These are phyloP conservation scores for Ilyonectria destructans DNA, from an alignment of 2,329 filamentous ascomycete species.

Conservation along the genomic window DNA sequence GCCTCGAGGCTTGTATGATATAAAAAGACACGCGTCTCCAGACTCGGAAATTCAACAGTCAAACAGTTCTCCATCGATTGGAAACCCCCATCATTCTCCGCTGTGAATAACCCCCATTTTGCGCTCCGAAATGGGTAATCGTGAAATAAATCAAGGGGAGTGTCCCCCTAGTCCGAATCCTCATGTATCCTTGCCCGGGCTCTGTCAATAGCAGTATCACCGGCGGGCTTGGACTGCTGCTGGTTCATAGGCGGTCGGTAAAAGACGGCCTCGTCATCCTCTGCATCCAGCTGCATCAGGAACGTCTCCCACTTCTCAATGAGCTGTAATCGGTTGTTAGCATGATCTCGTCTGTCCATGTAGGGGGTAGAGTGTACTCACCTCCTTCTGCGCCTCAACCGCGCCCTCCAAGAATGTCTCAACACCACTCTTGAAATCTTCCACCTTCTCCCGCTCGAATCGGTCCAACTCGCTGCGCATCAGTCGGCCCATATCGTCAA, in stretches of 20 bases:
- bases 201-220: constrained; percentile 74
- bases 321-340: constrained; percentile 60
- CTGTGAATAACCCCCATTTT: constrained; percentile 12
- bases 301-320: constrained; percentile 99
- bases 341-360: neutral
- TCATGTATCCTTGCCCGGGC: constrained; percentile 73
- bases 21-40: constrained; percentile 51
- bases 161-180: constrained; percentile 69
- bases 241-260: constrained; percentile 76
- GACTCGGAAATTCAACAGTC: constrained; percentile 44
- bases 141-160: constrained; percentile 29
- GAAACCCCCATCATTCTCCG: constrained; percentile 27
- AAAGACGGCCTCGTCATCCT: constrained; percentile 84
- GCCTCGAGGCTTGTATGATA: constrained; percentile 56
- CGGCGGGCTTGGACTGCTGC: constrained; percentile 63
- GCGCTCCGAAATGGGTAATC: constrained; percentile 36
- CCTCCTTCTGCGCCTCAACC: constrained; percentile 99
- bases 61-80: constrained; percentile 35
- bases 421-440: constrained; percentile 98
- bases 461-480: constrained; percentile 93
- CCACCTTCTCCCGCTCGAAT: constrained; percentile 97
- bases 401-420: constrained; percentile 98
- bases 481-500: constrained; percentile 96
- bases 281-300: constrained; percentile 93
- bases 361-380: constrained; percentile 59